Evolutionary conservation across 1,284 basidiomycete genomes (phyloP).

Genomic region (Fomitopsis pinicola): DNA sequence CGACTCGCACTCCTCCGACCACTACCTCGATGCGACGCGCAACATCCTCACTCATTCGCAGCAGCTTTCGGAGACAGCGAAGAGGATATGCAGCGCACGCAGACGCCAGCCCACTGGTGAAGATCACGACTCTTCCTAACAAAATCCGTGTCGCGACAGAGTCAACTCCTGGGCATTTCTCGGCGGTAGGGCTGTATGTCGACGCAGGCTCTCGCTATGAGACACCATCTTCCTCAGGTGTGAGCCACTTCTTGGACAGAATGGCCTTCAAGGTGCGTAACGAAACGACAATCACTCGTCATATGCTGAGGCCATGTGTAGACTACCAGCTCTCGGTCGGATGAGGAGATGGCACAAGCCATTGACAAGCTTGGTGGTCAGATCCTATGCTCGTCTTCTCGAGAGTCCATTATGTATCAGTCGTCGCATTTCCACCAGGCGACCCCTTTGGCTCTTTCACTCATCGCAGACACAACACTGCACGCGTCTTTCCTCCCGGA

Average conservation of each 20-base stretch:
- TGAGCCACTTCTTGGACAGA: slow-evolving; percentile 90
- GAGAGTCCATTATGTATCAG: slow-evolving; percentile 98
- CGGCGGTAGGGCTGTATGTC: slow-evolving; percentile 90
- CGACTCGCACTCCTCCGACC: neutral
- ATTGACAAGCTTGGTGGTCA: slow-evolving; percentile 90
- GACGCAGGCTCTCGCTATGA: slow-evolving; percentile 96
- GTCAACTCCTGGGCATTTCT: slow-evolving; percentile 90
- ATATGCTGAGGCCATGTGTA: slow-evolving; percentile 20
- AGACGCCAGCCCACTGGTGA: slow-evolving; percentile 30
- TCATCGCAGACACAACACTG: slow-evolving; percentile 90
- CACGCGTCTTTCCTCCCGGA: slow-evolving; percentile 75
- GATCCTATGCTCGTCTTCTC: slow-evolving; percentile 86
- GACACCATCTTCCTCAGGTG: slow-evolving; percentile 69
- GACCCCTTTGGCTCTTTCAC: slow-evolving; percentile 77
- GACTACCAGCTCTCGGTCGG: slow-evolving; percentile 57
- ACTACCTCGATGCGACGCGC: slow-evolving; percentile 8
- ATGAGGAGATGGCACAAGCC: slow-evolving; percentile 76
- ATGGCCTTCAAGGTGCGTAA: slow-evolving; percentile 90
- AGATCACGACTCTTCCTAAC: slow-evolving; percentile 87
- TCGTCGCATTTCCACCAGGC: slow-evolving; percentile 90
- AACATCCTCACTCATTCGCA: slow-evolving; percentile 4
- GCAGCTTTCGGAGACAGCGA: slow-evolving; percentile 1
- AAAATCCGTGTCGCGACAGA: slow-evolving; percentile 92
- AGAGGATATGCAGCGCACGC: slow-evolving; percentile 5
- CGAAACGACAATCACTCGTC: neutral